These are phyloP conservation scores for Phytophthora litchii DNA, from an alignment of 352 stramenopile species.

Conservation along the genomic window DNA sequence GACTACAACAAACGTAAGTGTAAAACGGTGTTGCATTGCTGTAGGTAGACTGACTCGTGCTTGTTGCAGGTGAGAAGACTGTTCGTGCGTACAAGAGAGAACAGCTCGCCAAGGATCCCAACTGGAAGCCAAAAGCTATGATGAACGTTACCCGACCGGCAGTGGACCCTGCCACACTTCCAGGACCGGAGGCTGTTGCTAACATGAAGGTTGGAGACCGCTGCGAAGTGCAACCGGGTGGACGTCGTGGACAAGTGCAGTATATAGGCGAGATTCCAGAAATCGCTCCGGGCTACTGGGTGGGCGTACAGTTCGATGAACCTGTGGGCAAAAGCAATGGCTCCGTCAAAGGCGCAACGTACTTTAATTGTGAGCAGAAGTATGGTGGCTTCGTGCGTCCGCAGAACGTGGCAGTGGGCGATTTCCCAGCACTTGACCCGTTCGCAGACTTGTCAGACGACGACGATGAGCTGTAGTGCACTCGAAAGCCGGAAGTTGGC, in stretches of 20 bases:
- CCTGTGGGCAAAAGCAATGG: slow-evolving; percentile 94
- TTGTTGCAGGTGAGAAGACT: slow-evolving; percentile 91
- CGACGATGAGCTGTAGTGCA: slow-evolving; percentile 76
- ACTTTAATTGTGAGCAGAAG: slow-evolving; percentile 93
- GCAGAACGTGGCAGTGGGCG: slow-evolving; percentile 93
- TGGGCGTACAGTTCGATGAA: slow-evolving; percentile 98
- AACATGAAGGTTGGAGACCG: slow-evolving; percentile 92
- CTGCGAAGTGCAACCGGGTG: slow-evolving; percentile 97
- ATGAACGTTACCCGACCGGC: slow-evolving; percentile 48
- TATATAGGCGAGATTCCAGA: slow-evolving; percentile 94
- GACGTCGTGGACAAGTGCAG: slow-evolving; percentile 90
- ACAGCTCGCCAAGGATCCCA: slow-evolving; percentile 95
- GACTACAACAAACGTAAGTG: slow-evolving; percentile 97
- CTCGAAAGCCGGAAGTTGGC: not conserved
- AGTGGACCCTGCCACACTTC: slow-evolving; percentile 47
- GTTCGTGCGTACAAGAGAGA: slow-evolving; percentile 96
- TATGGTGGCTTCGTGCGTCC: slow-evolving; percentile 96
- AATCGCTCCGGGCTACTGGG: slow-evolving; percentile 91
- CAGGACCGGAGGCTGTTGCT: slow-evolving; percentile 72
- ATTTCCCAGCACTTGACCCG: slow-evolving; percentile 91
- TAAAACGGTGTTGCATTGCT: not conserved
- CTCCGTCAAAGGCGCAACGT: slow-evolving; percentile 88
- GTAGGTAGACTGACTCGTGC: slow-evolving; percentile 1
- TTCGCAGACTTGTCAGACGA: slow-evolving; percentile 81
- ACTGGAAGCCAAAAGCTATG: slow-evolving; percentile 92